These are phyloP conservation scores for Cryphonectria carpinicola DNA, from an alignment of 2,329 filamentous ascomycete species.

Conservation along the genomic window DNA sequence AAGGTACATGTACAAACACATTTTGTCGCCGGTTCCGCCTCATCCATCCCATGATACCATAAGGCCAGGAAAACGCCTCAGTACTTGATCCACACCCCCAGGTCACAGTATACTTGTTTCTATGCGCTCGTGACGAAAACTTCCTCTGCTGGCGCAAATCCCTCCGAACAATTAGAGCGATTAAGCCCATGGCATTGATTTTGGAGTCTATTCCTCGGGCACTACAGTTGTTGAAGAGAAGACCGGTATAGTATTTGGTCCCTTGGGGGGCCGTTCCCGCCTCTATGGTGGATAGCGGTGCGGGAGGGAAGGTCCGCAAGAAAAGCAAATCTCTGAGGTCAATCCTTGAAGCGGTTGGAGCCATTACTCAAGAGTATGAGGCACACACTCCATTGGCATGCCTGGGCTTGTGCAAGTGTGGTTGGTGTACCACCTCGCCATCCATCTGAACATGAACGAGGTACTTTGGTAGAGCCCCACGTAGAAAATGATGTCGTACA, in stretches of 20 bases:
- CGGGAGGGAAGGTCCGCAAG: not conserved
- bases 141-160: not conserved
- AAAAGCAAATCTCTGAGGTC: not conserved
- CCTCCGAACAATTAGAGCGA: not conserved
- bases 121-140: not conserved
- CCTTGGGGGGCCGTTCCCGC: no score
- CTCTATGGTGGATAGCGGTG: not conserved
- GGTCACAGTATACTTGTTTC: not conserved
- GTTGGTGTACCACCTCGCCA: not conserved
- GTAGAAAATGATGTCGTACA: constrained; percentile 17
- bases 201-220: not conserved
- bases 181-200: not conserved
- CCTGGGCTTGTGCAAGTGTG: not conserved
- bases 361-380: not conserved
- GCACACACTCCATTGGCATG: not conserved
- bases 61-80: not conserved
- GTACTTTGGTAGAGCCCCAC: constrained; percentile 6
- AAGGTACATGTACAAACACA: constrained; percentile 14
- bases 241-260: not conserved
- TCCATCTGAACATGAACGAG: not conserved
- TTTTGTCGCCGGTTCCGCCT: not conserved
- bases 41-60: not conserved
- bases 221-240: not conserved
- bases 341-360: not conserved
- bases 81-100: not conserved